These are phyloP conservation scores for Cladosporium austrohemisphaericum DNA, from an alignment of 2,329 filamentous ascomycete species.

Conservation along the genomic window DNA sequence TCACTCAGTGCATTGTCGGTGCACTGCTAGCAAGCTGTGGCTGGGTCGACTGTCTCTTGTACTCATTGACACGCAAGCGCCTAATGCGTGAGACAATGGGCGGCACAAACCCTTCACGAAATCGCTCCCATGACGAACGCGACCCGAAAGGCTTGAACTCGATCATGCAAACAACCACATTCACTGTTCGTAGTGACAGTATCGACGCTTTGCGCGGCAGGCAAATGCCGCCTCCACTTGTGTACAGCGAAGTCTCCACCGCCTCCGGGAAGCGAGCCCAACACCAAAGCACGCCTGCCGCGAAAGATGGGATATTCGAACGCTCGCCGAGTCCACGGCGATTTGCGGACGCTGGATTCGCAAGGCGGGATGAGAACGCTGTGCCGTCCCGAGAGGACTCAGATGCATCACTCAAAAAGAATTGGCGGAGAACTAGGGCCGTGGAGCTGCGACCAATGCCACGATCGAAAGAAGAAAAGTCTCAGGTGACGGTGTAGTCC, in stretches of 20 bases:
- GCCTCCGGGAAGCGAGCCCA: background rate
- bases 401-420: background rate
- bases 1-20: slow-evolving; percentile 50
- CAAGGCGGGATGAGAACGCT: too few relatives aligned
- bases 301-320: background rate
- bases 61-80: slow-evolving; percentile 55
- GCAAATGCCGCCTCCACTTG: background rate
- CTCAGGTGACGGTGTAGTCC: too few relatives aligned
- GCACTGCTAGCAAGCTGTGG: slow-evolving; percentile 57
- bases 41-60: slow-evolving; percentile 56
- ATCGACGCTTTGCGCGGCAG: background rate
- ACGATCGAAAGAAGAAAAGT: too few relatives aligned
- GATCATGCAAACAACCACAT: background rate
- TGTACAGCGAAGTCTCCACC: background rate
- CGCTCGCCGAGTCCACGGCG: background rate
- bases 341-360: background rate
- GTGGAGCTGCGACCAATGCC: background rate
- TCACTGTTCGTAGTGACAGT: background rate
- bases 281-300: background rate
- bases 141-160: background rate
- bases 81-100: slow-evolving; percentile 44
- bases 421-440: background rate
- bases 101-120: background rate
- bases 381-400: background rate
- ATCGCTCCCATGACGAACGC: background rate